Base-by-base conservation (phyloP, 2,329 filamentous ascomycete species). In the Pseudogymnoascus sp. region DNA sequence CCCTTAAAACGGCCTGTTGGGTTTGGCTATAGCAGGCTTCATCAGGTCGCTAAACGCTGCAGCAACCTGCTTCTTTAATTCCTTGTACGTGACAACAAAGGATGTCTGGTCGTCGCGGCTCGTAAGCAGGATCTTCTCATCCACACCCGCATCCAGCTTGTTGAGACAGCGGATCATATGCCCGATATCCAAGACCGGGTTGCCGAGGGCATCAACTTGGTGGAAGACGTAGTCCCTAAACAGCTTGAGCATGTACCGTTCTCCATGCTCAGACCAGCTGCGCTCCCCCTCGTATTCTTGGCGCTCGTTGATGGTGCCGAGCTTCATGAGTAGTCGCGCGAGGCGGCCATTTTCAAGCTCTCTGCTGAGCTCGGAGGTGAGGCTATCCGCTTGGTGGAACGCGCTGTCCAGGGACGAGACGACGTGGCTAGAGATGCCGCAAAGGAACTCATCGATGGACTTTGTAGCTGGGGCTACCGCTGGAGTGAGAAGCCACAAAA, bases 141-240 rank as follows among this genome's bases (percentile, higher is more conserved):
- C 91, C 1, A 84, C 85, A 0, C 92, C 94, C 0, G 91, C 90
- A 75, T 99, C 94, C 62, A 99, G 79, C 74, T 96, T 97, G 77
- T 95, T 97, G 68, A 99, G 77, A 71, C 89, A 93, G 25, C 83
- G 84, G 53, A 99, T 75, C 67, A 97, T 91, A 76, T 97, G 92
- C 2, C 89, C 93, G 64, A 97, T 79, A 72, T 97, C 90, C 4
- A 96, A 80, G 1, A 92, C 88, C 0, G 94, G 89, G 62, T 90
- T 88, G 12, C 91, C 92, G 63, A 91, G 86, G 31, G 84, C 83
- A 73, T 97, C 92, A 11, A 97, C 92, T 71, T 96, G 92, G 74
- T 99, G 94, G 77, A 97, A 99, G 42, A 97, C 91, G 70, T 95
- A 97, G 76, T 99, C 94, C 60, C 94, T 85, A 79, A 97, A 97